Evolutionary conservation across 495 filamentous ascomycete genomes (phyloP), one percentile per base, ranked within the genome.

Genomic region (Paragyromitra xinjiangensis): DNA sequence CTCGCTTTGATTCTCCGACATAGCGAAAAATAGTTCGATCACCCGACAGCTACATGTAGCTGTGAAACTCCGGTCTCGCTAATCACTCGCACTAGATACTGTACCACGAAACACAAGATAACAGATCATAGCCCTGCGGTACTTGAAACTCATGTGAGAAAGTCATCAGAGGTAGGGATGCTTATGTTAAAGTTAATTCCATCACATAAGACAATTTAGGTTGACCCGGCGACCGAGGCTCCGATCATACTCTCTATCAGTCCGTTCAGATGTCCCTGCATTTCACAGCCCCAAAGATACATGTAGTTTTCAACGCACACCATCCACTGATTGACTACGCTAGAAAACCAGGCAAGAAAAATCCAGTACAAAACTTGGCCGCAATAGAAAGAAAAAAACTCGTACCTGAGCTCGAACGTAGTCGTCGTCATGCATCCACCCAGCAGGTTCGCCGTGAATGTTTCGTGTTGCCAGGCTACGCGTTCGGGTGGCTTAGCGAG

Each of bases 401-500:
- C 19, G 62, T 48, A n/a, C 63, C 63, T 48, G 63, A 65, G 19
- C 42, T 3, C 14, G 1, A 44, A 42, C 34, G 19, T 29, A 12
- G 16, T 65, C 40, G 74, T 77, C 74, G 53, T 77, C 74, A 73
- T 77, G 40, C 26, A 42, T 59, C 9, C 12, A 48, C 16, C 19
- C 12, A 61, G 12, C 71, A 72, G 53, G 69, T 40, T 64, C 39
- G 51, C 39, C 39, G 22, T 11, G 26, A 56, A 45, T 51, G 37
- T 45, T 61, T 70, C 44, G 44, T 48, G 44, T 40, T 62, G 55
- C 51, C 40, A 70, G 68, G 68, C 59, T 56, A 75, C 64, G 66
- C 45, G 66, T 64, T 64, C 64, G 29, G 19, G 74, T 77, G 74
- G 74, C 74, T 77, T 39, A 73, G 74, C 61, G 48, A 16, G 37